Base-by-base conservation (phyloP, 768 basidiomycete species). In the Fistulinella prunicolor region DNA sequence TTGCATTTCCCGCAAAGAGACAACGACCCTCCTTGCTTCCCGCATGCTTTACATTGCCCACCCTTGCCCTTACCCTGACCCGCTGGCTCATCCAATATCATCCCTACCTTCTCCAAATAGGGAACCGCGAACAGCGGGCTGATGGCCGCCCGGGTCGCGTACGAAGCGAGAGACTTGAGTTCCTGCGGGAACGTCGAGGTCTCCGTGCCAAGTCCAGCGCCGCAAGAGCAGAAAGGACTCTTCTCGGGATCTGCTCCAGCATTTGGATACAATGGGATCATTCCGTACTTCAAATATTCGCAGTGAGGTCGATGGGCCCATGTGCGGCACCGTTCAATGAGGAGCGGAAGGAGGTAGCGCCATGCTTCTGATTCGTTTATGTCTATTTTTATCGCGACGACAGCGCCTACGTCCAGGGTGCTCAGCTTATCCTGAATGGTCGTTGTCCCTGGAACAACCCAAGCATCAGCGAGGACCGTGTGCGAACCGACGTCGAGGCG, bases 71-170 rank as follows among this genome's bases (percentile, higher is more conserved):
- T 5, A 14, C 19, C 41, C 32, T 28, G 20, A 12, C 39, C 38
- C 7, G n/a, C 34, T 5, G 22, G 30, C 1, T 5, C 37, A 4
- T 45, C 30, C 24, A 7, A 29, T n/a, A 12, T 1, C 13, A 51
- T 45, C 2, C 61, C 65, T 17, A 76, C 56, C 13, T 58, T 58
- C 51, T 81, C 77, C 52, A 80, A 45, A 56, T 75, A 80, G 6
- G 79, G 68, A 14, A 76, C 71, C 0, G 76, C 70, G 43, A 82
- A 83, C 10, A 84, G 61, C 0, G 79, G 82, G 2, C 73, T 68
- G 32, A 85, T 62, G 0, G 78, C 83, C 5, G 73, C 62, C 9
- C 81, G 67, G 1, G 77, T 80, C 13, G 67, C 72, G 43, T 73
- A 73, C 7, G 70, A 70, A 2, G 70, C 70, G 12, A 82, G 56